Base-by-base conservation (phyloP, 345 rosid genomes). In the Populus nigra region DNA sequence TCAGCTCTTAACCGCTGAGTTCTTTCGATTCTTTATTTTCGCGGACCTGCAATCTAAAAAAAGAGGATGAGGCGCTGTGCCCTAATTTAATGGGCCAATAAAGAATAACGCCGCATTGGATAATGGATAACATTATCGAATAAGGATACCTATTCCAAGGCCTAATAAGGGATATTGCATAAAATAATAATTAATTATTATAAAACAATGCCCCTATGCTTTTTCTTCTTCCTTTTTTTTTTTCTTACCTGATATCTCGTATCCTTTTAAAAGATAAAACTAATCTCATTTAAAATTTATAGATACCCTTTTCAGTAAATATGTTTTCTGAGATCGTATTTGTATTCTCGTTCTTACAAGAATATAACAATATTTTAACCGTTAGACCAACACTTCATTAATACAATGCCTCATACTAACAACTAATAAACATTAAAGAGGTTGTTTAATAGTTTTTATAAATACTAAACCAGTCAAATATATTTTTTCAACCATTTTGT, bases 211-310 rank as follows among this genome's bases (percentile, higher is more conserved):
- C 53, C 16, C 1, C 53, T 13, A 16, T 13, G 1, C 1, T 27
- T 27, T 27, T 27, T 27, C 27, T 27, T 25, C 0, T 25, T 25
- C 25, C 25, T 25, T 25, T 25, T 25, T 25, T 25, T 27, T 27
- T 27, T 25, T 27, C 1, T 27, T 27, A 27, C 27, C 1, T 1
- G 27, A 1, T 27, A 27, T 27, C 27, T 27, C 27, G 1, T 27
- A 27, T 1, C 1, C 27, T 27, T 27, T 27, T 0, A 27, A 27
- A 27, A 27, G 1, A 27, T 27, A 27, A 27, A 1, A 27, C 27
- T 27, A 27, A 1, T 27, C 1, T 1, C 1, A 1, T 27, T 27
- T 0, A 1, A 0, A 1, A 1, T 27, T 27, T 1, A 27, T 27
- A 1, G 27, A 0, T 27, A 1, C 27, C 27, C 27, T 1, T 27